Percentiles rank a stretch among this genome's conserved stretches.
phyloP scores from a whole-genome alignment of 1,139 yeast genomes.

The Hyphopichia fennica region DNA sequence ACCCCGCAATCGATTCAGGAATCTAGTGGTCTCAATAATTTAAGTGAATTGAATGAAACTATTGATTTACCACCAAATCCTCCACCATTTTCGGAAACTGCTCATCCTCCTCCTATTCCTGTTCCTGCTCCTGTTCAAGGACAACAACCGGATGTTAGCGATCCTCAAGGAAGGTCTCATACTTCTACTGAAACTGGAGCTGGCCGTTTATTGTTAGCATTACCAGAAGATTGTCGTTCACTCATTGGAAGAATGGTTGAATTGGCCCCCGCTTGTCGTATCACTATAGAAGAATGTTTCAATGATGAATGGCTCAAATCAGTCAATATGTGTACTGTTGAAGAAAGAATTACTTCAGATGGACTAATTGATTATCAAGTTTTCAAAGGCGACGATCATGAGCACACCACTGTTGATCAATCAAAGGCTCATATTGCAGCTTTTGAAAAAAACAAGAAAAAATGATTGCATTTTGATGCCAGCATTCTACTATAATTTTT shows the following conservation, averaged over 20 bases:
- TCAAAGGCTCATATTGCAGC: constrained; percentile 95
- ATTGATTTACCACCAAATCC: constrained; percentile 1
- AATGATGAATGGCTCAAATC: constrained; percentile 71
- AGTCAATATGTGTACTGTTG: constrained; percentile 68
- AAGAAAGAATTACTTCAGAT: constrained; percentile 31
- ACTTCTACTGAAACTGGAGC: constrained; percentile 68
- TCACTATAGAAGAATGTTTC: constrained; percentile 81
- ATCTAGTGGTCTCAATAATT: constrained; percentile 13
- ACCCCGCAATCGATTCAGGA: constrained; percentile 27
- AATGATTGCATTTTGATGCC: constrained; percentile 17
- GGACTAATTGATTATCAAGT: constrained; percentile 36
- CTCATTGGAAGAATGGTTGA: constrained; percentile 75
- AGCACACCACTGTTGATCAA: constrained; percentile 87
- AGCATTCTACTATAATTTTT: not conserved
- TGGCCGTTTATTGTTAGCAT: constrained; percentile 64
- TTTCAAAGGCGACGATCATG: constrained; percentile 56
- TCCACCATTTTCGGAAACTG: constrained; percentile 6
- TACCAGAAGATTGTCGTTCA: constrained; percentile 67
- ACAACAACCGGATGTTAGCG: constrained; percentile 19
- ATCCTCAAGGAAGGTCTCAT: constrained; percentile 44
- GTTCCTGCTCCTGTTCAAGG: constrained; percentile 4
- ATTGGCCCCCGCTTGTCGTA: constrained; percentile 82
- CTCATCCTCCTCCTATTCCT: constrained; percentile 3
- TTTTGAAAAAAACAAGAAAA: constrained; percentile 73
- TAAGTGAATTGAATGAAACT: constrained; percentile 17